phyloP scores from a whole-genome alignment of 2,329 filamentous ascomycete genomes.

The Pseudocercospora cruenta region DNA sequence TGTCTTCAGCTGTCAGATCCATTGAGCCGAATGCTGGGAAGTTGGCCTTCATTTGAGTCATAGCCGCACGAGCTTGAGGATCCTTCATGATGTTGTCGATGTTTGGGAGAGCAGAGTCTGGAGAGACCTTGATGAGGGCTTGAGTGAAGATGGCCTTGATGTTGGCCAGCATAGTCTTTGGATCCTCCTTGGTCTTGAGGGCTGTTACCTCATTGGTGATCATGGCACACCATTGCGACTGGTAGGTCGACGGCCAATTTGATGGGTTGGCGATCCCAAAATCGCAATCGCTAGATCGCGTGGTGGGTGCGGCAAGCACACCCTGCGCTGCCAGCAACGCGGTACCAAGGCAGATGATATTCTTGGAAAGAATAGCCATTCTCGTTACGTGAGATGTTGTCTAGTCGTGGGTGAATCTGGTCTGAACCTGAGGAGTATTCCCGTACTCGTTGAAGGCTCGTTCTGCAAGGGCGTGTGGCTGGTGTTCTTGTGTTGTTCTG shows the following conservation, averaged over 20 bases:
- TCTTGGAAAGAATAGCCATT: conserved; percentile 12
- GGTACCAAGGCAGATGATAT: conserved; percentile 5
- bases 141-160: conserved; percentile 15
- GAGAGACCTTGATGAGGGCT: conserved; percentile 15
- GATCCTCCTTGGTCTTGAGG: conserved; percentile 8
- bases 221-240: conserved; percentile 23
- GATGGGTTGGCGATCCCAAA: conserved; percentile 10
- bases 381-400: background rate
- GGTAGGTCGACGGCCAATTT: conserved; percentile 10
- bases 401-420: background rate
- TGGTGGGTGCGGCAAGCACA: conserved; percentile 11
- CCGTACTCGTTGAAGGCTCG: background rate
- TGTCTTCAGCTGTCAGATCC: conserved; percentile 23
- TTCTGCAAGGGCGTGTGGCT: background rate
- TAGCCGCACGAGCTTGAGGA: conserved; percentile 18
- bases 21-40: conserved; percentile 21
- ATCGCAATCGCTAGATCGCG: conserved; percentile 9
- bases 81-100: conserved; percentile 17
- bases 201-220: conserved; percentile 16
- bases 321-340: conserved; percentile 2
- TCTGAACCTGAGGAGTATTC: background rate
- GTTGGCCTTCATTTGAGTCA: conserved; percentile 18
- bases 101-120: conserved; percentile 14
- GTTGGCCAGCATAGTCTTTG: background rate
- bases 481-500: background rate